These are phyloP conservation scores for Vairimorpha ceranae DNA, from an alignment of 371 early-diverging fungal species.

Conservation along the genomic window DNA sequence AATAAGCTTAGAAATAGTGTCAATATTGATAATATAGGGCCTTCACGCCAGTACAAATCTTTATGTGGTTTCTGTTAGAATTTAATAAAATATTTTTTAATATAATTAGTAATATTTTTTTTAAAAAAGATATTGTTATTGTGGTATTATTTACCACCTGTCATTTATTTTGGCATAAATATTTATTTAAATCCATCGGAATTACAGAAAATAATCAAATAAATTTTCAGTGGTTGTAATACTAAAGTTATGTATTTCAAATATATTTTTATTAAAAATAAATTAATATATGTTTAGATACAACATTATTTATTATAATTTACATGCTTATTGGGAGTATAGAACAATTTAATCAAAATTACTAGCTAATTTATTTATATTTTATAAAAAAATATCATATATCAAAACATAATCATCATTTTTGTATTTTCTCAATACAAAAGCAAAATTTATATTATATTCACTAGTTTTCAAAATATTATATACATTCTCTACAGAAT, in stretches of 20 bases:
- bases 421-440: conserved; percentile 10
- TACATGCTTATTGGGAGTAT: neutral
- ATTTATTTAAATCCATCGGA: too few relatives aligned
- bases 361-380: conserved; percentile 5
- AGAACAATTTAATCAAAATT: neutral
- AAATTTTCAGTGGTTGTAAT: too few relatives aligned
- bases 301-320: neutral
- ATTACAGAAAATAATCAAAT: too few relatives aligned
- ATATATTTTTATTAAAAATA: neutral
- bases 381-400: conserved; percentile 20
- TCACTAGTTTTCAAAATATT: conserved; percentile 1
- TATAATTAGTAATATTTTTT: neutral
- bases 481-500: conserved; percentile 4
- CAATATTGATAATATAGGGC: conserved; percentile 29
- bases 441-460: conserved; percentile 25
- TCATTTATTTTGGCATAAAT: too few relatives aligned
- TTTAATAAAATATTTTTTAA: neutral
- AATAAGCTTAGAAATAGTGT: conserved; percentile 22
- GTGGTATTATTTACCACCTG: too few relatives aligned
- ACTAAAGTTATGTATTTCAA: too few relatives aligned
- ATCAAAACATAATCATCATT: conserved; percentile 25
- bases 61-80: neutral
- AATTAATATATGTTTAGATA: neutral
- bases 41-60: conserved; percentile 3
- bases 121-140: too few relatives aligned